Evolutionary conservation across 2,329 filamentous ascomycete genomes (phyloP).

Genomic region (Ustulina deusta): DNA sequence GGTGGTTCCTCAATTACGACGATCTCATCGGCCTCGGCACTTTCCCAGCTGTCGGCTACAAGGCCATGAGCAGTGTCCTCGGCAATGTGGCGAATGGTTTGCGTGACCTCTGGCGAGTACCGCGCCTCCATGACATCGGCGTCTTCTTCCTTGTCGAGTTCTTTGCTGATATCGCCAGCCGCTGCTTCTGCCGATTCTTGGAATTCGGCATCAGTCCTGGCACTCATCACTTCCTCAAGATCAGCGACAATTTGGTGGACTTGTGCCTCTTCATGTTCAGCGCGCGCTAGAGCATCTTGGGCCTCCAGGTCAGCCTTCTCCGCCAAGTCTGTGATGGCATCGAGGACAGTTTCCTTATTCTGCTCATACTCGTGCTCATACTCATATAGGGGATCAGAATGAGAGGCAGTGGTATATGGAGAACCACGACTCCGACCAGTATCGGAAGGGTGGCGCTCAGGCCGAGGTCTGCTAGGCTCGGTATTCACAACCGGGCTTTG

Average conservation of each 20-base stretch:
- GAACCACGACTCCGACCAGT: conserved; percentile 39
- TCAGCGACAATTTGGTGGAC: conserved; percentile 63
- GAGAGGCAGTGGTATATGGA: conserved; percentile 28
- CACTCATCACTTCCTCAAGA: conserved; percentile 62
- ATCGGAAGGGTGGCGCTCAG: conserved; percentile 48
- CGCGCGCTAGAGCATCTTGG: conserved; percentile 72
- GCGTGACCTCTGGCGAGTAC: conserved; percentile 64
- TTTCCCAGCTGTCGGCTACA: conserved; percentile 92
- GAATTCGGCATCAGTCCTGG: conserved; percentile 66
- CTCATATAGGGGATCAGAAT: conserved; percentile 32
- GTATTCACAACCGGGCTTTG: conserved; percentile 60
- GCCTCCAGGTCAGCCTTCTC: conserved; percentile 65
- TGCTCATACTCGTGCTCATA: conserved; percentile 41
- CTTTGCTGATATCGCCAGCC: conserved; percentile 63
- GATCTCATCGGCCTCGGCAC: conserved; percentile 78
- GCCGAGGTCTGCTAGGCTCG: conserved; percentile 54
- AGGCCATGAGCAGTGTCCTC: conserved; percentile 70
- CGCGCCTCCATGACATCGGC: conserved; percentile 65
- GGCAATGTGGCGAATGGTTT: conserved; percentile 62
- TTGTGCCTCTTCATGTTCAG: conserved; percentile 62
- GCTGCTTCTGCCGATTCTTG: conserved; percentile 62
- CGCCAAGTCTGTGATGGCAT: conserved; percentile 76
- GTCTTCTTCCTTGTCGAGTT: conserved; percentile 67
- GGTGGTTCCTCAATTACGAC: conserved; percentile 74
- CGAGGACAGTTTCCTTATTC: conserved; percentile 75